Conservation (phyloP, 2,329 filamentous ascomycete species). For the Penicillium janthinellum region DNA sequence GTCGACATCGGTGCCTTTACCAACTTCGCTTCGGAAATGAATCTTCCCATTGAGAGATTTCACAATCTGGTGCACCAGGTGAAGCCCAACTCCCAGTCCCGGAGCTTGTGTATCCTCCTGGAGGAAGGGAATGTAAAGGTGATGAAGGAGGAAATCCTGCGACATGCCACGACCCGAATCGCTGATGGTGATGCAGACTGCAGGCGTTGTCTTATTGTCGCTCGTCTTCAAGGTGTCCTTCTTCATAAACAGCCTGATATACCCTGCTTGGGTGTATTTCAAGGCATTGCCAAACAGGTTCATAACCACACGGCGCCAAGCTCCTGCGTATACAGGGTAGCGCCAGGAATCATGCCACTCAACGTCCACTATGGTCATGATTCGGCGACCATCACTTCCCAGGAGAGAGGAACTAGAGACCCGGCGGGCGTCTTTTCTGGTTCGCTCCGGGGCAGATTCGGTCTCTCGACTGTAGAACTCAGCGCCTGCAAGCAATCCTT, state of each 20-base stretch:
- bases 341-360: slow-evolving; percentile 46
- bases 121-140: slow-evolving; percentile 58
- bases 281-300: slow-evolving; percentile 53
- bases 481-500: slow-evolving; percentile 23
- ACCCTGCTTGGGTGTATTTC: slow-evolving; percentile 50
- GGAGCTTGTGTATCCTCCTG: slow-evolving; percentile 59
- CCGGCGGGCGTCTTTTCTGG: neutral
- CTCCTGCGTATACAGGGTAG: slow-evolving; percentile 50
- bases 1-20: slow-evolving; percentile 27
- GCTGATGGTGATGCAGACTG: slow-evolving; percentile 23
- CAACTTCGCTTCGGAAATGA: slow-evolving; percentile 26
- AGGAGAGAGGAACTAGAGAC: neutral
- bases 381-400: slow-evolving; percentile 3
- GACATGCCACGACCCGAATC: slow-evolving; percentile 35
- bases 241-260: slow-evolving; percentile 34
- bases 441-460: neutral
- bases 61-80: slow-evolving; percentile 53
- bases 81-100: slow-evolving; percentile 62
- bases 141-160: slow-evolving; percentile 27
- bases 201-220: slow-evolving; percentile 9
- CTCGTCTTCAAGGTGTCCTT: slow-evolving; percentile 6
- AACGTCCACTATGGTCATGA: slow-evolving; percentile 44
- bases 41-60: slow-evolving; percentile 27
- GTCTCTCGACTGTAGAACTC: slow-evolving; percentile 16
- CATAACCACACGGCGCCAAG: slow-evolving; percentile 52